These are phyloP conservation scores for Punctularia strigosozonata DNA, from an alignment of 768 basidiomycete genomes.

Conservation along the genomic window DNA sequence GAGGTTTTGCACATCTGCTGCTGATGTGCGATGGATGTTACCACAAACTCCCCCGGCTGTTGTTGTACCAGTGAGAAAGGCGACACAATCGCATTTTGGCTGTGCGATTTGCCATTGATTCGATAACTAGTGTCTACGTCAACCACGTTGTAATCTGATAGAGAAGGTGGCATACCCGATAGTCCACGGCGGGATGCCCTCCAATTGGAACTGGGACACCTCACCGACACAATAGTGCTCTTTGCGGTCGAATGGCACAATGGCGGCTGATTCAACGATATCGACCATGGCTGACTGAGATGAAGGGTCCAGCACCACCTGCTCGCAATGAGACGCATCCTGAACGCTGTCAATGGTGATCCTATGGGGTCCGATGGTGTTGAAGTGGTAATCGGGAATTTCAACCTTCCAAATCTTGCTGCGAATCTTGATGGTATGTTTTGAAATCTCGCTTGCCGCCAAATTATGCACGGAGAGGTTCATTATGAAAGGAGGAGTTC, in stretches of 20 bases:
- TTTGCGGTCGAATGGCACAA: conserved; percentile 71
- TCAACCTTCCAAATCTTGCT: conserved; percentile 58
- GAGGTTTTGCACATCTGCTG: conserved; percentile 85
- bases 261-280: conserved; percentile 93
- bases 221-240: conserved; percentile 88
- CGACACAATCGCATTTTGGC: conserved; percentile 64
- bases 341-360: conserved; percentile 66
- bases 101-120: conserved; percentile 62
- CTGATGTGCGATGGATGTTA: conserved; percentile 84
- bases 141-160: conserved; percentile 1
- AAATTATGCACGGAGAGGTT: conserved; percentile 67
- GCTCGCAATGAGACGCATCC: conserved; percentile 77
- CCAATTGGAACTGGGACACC: conserved; percentile 80
- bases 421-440: conserved; percentile 36
- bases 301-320: conserved; percentile 51
- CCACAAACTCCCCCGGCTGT: conserved; percentile 71
- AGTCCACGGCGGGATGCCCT: conserved; percentile 90
- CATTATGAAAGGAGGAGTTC: conserved; percentile 78
- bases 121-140: conserved; percentile 46
- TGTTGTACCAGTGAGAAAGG: conserved; percentile 83
- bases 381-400: conserved; percentile 60
- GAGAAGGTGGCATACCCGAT: conserved; percentile 45
- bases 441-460: conserved; percentile 54
- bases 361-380: conserved; percentile 70
- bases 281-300: conserved; percentile 69